These are phyloP conservation scores for Tricladium varicosporioides DNA, from an alignment of 2,329 filamentous ascomycete species.

Conservation along the genomic window DNA sequence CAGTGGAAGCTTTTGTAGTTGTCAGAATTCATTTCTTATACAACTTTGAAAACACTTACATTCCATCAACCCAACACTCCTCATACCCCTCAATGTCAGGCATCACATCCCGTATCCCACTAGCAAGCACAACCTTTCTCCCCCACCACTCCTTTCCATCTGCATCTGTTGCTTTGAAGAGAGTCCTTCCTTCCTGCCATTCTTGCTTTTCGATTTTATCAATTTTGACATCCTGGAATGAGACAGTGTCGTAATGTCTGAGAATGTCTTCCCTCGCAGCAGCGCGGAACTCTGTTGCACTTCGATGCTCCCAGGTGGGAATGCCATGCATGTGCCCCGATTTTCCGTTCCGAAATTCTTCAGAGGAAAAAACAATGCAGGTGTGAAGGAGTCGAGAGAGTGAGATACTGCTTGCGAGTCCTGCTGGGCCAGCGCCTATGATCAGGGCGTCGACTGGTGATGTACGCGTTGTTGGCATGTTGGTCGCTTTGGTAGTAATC, in stretches of 20 bases:
- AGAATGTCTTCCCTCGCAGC: conserved; percentile 36
- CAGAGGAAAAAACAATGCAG: conserved; percentile 43
- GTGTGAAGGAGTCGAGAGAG: conserved; percentile 40
- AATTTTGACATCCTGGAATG: conserved; percentile 31
- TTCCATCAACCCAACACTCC: conserved; percentile 48
- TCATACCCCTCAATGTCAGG: conserved; percentile 52
- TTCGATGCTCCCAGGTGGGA: conserved; percentile 36
- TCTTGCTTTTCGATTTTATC: conserved; percentile 21
- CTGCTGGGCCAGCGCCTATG: conserved; percentile 44
- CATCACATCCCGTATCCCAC: conserved; percentile 49
- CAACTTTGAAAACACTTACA: conserved; percentile 4
- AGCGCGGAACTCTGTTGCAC: conserved; percentile 34
- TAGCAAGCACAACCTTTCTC: conserved; percentile 54
- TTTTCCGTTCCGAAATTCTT: conserved; percentile 41
- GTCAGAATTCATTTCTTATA: not conserved
- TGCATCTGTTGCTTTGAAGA: conserved; percentile 42
- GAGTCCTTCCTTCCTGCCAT: conserved; percentile 17
- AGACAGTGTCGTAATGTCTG: conserved; percentile 37
- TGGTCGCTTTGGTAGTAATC: not conserved
- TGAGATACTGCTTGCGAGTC: conserved; percentile 39
- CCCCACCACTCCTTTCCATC: conserved; percentile 44
- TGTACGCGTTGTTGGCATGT: not conserved
- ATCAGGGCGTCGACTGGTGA: conserved; percentile 35
- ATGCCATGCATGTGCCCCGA: conserved; percentile 46
- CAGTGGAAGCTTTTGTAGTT: conserved; percentile 50